phyloP scores from a whole-genome alignment of 2,329 filamentous ascomycete species.

The Xylariaceae sp. region DNA sequence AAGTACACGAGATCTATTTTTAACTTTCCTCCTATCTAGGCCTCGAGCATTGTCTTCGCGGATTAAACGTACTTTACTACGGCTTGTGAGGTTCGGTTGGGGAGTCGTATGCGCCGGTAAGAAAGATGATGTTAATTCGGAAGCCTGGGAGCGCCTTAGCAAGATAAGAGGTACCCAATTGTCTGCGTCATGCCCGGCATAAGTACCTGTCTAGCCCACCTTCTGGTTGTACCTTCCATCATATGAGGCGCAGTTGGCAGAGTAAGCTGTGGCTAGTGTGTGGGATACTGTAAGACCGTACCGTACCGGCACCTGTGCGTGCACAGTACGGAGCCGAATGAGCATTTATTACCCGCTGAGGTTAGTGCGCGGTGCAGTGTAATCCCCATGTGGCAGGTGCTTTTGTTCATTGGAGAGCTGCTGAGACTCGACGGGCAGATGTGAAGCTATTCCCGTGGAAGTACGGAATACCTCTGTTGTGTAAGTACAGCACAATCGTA shows the following conservation, averaged over 20 bases:
- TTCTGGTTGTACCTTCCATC: background rate
- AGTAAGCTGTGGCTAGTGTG: background rate
- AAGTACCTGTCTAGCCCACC: background rate
- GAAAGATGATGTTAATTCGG: conserved; percentile 15
- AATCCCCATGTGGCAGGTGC: no score
- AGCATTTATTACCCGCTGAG: no score
- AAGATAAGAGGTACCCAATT: conserved; percentile 13
- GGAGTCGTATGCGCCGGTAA: conserved; percentile 8
- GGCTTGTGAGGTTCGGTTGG: background rate
- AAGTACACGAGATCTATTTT: conserved; percentile 1
- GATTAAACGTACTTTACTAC: conserved; percentile 5
- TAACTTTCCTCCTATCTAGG: background rate
- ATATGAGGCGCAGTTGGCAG: background rate
- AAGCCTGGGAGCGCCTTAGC: conserved; percentile 17
- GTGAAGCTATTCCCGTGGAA: no score
- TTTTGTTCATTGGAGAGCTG: no score
- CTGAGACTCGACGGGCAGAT: no score
- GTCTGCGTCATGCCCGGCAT: conserved; percentile 2
- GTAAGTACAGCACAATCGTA: background rate
- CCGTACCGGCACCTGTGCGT: background rate
- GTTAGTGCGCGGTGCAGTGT: no score
- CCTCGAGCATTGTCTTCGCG: background rate
- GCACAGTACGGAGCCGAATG: background rate
- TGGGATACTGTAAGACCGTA: background rate
- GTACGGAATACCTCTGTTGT: no score